Evolutionary conservation across 2,329 filamentous ascomycete genomes (phyloP).

Genomic region (Hypoxylon sp.): DNA sequence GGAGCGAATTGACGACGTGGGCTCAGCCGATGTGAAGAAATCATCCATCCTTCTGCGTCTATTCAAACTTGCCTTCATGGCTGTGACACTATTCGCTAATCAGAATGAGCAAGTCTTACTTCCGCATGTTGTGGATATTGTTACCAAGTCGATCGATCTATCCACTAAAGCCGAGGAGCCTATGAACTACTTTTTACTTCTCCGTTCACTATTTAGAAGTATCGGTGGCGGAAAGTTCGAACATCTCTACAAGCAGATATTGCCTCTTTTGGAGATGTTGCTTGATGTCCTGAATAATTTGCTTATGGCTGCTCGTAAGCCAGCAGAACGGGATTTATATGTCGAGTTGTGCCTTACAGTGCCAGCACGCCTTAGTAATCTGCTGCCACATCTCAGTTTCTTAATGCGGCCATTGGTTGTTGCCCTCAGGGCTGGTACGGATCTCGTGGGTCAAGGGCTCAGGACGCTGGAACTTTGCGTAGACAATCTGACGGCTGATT

Average conservation of each 20-base stretch:
- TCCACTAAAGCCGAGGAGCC: conserved; percentile 97
- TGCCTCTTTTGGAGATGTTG: conserved; percentile 96
- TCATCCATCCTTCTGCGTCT: conserved; percentile 92
- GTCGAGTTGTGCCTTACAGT: conserved; percentile 98
- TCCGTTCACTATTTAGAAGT: conserved; percentile 93
- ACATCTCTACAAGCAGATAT: conserved; percentile 96
- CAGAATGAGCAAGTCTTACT: conserved; percentile 97
- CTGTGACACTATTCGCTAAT: conserved; percentile 92
- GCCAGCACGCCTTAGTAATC: conserved; percentile 91
- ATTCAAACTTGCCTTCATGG: conserved; percentile 99
- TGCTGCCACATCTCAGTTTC: conserved; percentile 94
- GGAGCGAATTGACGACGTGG: conserved; percentile 95
- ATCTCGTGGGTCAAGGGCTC: conserved; percentile 94
- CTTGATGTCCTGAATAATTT: conserved; percentile 97
- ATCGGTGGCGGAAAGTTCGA: conserved; percentile 98
- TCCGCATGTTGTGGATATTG: conserved; percentile 96
- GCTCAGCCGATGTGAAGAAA: conserved; percentile 90
- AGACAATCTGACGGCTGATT: conserved; percentile 97
- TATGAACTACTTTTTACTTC: conserved; percentile 97
- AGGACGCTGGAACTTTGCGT: conserved; percentile 96
- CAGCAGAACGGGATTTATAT: conserved; percentile 92
- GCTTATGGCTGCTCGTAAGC: conserved; percentile 89
- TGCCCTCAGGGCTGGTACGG: conserved; percentile 88
- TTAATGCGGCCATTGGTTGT: conserved; percentile 98
- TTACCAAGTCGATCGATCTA: conserved; percentile 96